These are phyloP conservation scores for Sesbania bispinosa DNA, from an alignment of 306 rosid genomes.

Conservation along the genomic window DNA sequence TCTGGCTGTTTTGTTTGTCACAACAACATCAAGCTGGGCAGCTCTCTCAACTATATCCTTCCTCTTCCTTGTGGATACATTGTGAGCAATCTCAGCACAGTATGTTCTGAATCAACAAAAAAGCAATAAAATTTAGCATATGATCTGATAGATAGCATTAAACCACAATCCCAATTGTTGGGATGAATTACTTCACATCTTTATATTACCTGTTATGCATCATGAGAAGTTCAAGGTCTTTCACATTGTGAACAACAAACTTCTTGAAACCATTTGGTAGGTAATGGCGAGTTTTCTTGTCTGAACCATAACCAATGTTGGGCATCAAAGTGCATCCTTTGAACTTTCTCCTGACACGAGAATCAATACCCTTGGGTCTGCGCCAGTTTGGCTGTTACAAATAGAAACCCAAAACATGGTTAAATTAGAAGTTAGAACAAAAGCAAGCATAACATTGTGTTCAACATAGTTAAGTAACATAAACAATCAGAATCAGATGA, in stretches of 20 bases:
- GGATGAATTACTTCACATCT: slow-evolving; percentile 28
- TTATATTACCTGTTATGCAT: slow-evolving; percentile 77
- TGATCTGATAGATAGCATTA: not conserved
- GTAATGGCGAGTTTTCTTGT: slow-evolving; percentile 79
- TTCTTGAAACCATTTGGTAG: slow-evolving; percentile 87
- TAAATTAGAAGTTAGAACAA: not conserved
- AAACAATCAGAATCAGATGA: not conserved
- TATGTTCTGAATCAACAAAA: slow-evolving; percentile 45
- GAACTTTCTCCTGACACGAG: slow-evolving; percentile 79
- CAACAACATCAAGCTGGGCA: slow-evolving; percentile 80
- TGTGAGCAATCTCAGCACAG: slow-evolving; percentile 89
- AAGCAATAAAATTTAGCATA: not conserved
- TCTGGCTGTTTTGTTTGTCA: slow-evolving; percentile 83
- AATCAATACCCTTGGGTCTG: slow-evolving; percentile 87
- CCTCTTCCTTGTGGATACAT: slow-evolving; percentile 73
- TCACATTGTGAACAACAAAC: slow-evolving; percentile 67
- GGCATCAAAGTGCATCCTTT: slow-evolving; percentile 81
- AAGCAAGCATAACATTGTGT: not conserved
- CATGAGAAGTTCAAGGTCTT: slow-evolving; percentile 65
- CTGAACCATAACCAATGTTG: slow-evolving; percentile 77
- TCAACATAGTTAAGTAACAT: not conserved
- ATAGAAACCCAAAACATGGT: not conserved
- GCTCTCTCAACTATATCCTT: slow-evolving; percentile 82
- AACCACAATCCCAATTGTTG: not conserved
- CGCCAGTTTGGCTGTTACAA: slow-evolving; percentile 63